Evolutionary conservation across 306 rosid species (phyloP).

Genomic region (Fragaria vesca): DNA sequence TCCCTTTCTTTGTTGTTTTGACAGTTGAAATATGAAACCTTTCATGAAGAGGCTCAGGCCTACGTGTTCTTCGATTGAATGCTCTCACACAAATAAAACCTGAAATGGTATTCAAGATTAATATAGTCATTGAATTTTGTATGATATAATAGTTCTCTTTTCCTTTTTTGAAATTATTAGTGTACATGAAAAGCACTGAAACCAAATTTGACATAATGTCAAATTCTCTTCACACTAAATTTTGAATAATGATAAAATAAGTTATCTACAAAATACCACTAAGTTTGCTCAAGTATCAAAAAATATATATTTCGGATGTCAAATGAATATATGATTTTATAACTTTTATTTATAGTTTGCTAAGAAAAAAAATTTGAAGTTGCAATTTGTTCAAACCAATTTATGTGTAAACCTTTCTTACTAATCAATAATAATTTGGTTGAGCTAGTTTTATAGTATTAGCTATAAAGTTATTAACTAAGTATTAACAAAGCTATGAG

Average conservation of each 20-base stretch:
- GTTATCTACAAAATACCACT: background rate
- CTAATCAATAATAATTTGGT: too few relatives aligned
- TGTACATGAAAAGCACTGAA: background rate
- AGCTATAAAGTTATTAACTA: background rate
- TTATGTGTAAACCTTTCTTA: background rate
- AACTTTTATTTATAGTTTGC: background rate
- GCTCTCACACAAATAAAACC: conserved; percentile 60
- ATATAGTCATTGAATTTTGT: background rate
- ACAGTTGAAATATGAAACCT: conserved; percentile 37
- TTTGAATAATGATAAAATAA: background rate
- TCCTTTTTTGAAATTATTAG: background rate
- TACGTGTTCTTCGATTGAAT: conserved; percentile 34
- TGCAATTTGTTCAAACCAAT: background rate
- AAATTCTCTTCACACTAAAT: background rate
- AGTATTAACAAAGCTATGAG: background rate
- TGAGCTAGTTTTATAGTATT: background rate
- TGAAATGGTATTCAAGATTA: background rate
- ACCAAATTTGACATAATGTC: background rate
- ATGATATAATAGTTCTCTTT: background rate
- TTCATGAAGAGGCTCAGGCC: conserved; percentile 25
- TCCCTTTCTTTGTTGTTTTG: background rate
- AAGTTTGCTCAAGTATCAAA: too few relatives aligned
- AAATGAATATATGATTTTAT: too few relatives aligned
- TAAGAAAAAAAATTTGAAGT: background rate
- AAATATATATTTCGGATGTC: too few relatives aligned